Evolutionary conservation across 2,329 filamentous ascomycete genomes (phyloP), one percentile per base, ranked within the genome.

Genomic region (Fusarium sacchari): DNA sequence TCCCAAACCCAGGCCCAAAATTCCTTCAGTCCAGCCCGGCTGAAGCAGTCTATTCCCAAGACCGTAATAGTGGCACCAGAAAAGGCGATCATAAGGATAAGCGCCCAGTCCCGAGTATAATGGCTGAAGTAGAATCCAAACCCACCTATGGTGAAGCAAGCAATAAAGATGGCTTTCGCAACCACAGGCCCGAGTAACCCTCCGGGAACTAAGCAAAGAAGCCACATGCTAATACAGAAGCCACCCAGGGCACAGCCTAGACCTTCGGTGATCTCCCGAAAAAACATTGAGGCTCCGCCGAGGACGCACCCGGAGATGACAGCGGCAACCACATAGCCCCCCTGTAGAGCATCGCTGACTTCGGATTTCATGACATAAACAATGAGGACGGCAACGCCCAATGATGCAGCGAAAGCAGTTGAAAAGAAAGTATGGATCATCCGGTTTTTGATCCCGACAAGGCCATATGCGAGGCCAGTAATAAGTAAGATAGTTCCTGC

Each of bases 1-100:
- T 85, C 85, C 96, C 96, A 98, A 42, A 97, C 87, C 80, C 97
- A 98, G 11, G 94, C 88, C 96, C 96, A 98, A 76, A 98, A 98
- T 81, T 98, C 96, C 81, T 97, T 98, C 76, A 97, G 84, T 0
- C 96, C 96, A n/a, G 95, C 94, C 71, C 91, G 87, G 77, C 92
- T 96, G 77, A 96, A 97, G 81, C 94, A 97, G 80, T 98, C 96
- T 65, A 98, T 93, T 6, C 96, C 96, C 6, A 98, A 83, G 20
- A 97, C 89, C 2, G 92, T 86, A 7, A 90, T 90, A 0, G 94
- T 97, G 7, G 94, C 92, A 13, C 96, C 96, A 9, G 90, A 88
- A 79, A 98, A 97, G 1, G 95, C 90, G 18, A 94, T 94, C 53
- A 89, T 90, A 18, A 85, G 85, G 42, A 98, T 96, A 55, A 97